Evolutionary conservation across 179 eudicot species (phyloP), one percentile per base, ranked within the genome.

Genomic region (Silene vulgaris): DNA sequence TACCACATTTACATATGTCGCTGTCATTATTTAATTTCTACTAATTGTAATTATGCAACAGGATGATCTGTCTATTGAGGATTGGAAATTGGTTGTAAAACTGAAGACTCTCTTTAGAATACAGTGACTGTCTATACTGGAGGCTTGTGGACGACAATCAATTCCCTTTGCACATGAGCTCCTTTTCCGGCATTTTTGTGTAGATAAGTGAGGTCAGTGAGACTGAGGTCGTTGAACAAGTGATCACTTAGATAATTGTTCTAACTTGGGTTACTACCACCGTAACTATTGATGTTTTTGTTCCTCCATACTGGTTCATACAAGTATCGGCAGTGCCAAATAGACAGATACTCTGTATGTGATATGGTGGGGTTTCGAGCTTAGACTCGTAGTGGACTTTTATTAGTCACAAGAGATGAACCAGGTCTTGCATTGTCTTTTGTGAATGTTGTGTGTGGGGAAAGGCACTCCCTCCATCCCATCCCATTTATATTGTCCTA

Each of bases 91-190:
- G 64, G 88, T 91, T 73, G 87, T 84, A 60, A 90, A 89, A 75
- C 79, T 91, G 86, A 90, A 91, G 82, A 81, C 20, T 20, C 85
- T 91, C 73, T 89, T 90, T 84, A 90, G 86, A 85, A 91, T 91
- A 77, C 90, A 87, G 63, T 90, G 61, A 70, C 11, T 75, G 21
- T 9, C 19, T 30, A 14, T 28, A 69, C 72, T 40, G 40, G 19
- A 16, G 19, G 78, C 14, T 26, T 52, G 52, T 23, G 62, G n/a
- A 20, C 23, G 57, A 20, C 16, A 3, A 71, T n/a, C 20, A 2
- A 19, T 61, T 62, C 70, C 37, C 13, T 21, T 30, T 77, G 45
- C 32, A 21, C 19, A 45, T 11, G 9, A 23, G 66, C 70, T 43
- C 59, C 12, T 62, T 43, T 40, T 17, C 48, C 30, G 14, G 63